Base-by-base conservation (phyloP, 768 basidiomycete genomes). In the Coprinellus micaceus region DNA sequence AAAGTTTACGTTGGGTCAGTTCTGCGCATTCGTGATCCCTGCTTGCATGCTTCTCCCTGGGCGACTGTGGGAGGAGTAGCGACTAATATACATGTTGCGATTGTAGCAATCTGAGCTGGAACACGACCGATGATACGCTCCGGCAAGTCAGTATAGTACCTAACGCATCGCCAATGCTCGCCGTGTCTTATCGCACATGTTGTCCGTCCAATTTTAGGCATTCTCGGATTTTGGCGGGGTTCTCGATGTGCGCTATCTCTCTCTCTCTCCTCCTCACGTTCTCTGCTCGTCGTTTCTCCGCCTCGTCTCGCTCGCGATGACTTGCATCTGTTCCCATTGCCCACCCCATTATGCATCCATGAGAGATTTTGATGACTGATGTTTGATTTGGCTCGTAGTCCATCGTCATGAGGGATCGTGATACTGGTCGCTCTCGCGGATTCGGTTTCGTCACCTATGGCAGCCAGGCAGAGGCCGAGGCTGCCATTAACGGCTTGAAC, bases 341-440 rank as follows among this genome's bases (percentile, higher is more conserved):
- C 60, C 61, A 46, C 58, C 54, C 58, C 57, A 49, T 41, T 58
- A 58, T 59, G 59, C 53, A 53, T 63, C 57, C 61, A 44, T 67
- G 41, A 58, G 58, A 58, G 58, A n/a, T n/a, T n/a, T 65, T 9
- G n/a, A 67, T 72, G 69, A 67, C 68, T 66, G 68, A 64, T 71
- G 69, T 71, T 71, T 47, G n/a, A 22, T 67, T 75, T 76, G 64
- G 70, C 75, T 55, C 63, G 62, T 74, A 97, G 93, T 90, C 89
- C 64, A 94, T 96, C 76, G 94, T 96, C 72, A 96, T 96, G 94
- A 89, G 92, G 77, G 95, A 98, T 77, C 92, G 94, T 69, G 96
- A 97, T 69, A 98, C 96, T 62, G 91, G 92, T 58, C 92, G 95
- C 68, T 96, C 93, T 61, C 89, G 95, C 69, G 95, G 95, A 67